Base-by-base conservation (phyloP, 176 grass and related monocot genomes). In the Oryza rufipogon region DNA sequence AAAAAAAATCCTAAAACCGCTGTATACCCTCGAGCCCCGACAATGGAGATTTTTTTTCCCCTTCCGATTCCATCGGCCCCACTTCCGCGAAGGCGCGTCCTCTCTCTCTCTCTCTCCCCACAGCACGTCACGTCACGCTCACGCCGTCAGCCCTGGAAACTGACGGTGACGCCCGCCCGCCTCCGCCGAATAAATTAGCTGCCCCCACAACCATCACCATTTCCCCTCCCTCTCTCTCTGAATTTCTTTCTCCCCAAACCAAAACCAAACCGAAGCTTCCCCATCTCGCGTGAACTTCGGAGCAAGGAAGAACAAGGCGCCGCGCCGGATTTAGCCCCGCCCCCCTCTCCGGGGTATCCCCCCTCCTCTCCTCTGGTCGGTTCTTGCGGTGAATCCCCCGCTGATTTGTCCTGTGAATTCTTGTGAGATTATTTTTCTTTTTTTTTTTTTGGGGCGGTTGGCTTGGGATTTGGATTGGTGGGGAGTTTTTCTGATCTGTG, bases 201-300 rank as follows among this genome's bases (percentile, higher is more conserved):
- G 32, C 66, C 71, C 71, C 5, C 54, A 22, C 20, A 30, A 26
- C 14, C 45, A 26, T 15, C 22, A 25, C 19, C 7, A 30, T 67
- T 26, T 7, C 38, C 6, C 20, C 51, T 30, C 26, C 26, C 2
- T 47, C 47, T 26, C 38, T 30, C 28, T 30, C 28, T 30, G 28
- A 30, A 30, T 81, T 77, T 42, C 83, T 72, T 77, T 32, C 78
- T 42, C 71, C 25, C 51, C 72, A 76, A 70, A 74, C 66, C 86
- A 54, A 41, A 56, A 12, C 51, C 12, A 52, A 52, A 52, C 14
- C 14, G 54, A 58, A 58, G 20, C 15, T 2, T 56, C 17, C 17
- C 51, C 51, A 5, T 2, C 54, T 17, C 19, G 54, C 54, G 54
- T 58, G 54, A 58, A 58, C 54, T 20, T 17, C 54, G 54, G 54